These are phyloP conservation scores for Russula lepida DNA, from an alignment of 768 basidiomycete genomes.

Conservation along the genomic window DNA sequence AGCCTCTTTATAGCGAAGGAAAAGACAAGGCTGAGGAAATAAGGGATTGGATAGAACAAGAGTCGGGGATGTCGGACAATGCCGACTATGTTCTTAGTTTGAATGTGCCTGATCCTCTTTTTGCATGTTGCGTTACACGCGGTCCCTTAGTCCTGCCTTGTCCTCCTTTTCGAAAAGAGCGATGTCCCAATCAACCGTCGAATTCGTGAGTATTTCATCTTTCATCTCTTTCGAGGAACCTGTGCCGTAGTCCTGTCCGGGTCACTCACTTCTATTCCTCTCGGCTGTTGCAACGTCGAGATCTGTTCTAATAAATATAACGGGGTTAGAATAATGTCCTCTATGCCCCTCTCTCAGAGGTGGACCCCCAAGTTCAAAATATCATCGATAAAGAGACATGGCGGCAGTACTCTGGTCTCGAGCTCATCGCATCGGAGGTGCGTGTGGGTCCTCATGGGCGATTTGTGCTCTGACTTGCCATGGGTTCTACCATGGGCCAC, in stretches of 20 bases:
- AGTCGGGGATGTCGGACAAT: background rate
- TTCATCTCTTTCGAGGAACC: background rate
- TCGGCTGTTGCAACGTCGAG: too few species aligned
- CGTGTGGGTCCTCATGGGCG: slow-evolving; percentile 14
- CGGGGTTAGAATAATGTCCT: slow-evolving; percentile 77
- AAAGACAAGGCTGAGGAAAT: background rate
- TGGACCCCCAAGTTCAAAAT: slow-evolving; percentile 91
- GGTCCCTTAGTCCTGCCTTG: slow-evolving; percentile 23
- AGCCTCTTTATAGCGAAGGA: slow-evolving; percentile 1
- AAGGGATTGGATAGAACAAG: background rate
- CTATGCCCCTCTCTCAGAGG: slow-evolving; percentile 80
- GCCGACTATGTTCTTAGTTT: background rate
- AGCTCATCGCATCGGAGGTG: slow-evolving; percentile 98
- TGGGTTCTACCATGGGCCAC: background rate
- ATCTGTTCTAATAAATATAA: background rate
- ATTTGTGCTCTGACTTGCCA: background rate
- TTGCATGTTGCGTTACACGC: slow-evolving; percentile 29
- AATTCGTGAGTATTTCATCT: slow-evolving; percentile 16
- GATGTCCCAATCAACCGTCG: slow-evolving; percentile 17
- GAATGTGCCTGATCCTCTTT: background rate
- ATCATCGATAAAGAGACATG: slow-evolving; percentile 99
- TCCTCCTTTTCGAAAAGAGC: slow-evolving; percentile 2
- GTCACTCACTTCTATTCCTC: background rate
- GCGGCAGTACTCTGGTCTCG: slow-evolving; percentile 95
- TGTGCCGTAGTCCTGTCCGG: background rate